A percentile compares a stretch with the other conserved stretches of the same genome.
phyloP scores from a whole-genome alignment of 345 rosid species.

The Eucalyptus paniculata region DNA sequence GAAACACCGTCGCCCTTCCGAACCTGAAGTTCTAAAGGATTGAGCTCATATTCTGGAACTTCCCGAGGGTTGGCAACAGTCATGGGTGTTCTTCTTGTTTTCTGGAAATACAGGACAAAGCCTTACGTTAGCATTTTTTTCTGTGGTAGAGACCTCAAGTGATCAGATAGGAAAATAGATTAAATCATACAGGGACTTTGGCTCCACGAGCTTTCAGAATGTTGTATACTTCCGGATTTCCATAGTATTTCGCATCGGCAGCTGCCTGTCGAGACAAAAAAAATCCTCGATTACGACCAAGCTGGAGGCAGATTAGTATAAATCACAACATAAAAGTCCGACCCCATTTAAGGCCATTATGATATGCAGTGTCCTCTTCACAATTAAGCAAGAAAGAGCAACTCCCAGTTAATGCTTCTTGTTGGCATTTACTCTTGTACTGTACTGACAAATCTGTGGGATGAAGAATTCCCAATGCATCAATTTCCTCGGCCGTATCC shows the following conservation, averaged over 20 bases:
- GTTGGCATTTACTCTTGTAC: not conserved
- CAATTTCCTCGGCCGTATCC: not conserved
- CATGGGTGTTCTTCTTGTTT: conserved; percentile 95
- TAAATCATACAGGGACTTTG: conserved; percentile 49
- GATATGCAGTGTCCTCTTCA: not conserved
- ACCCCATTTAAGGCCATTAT: not conserved
- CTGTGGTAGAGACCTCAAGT: not conserved
- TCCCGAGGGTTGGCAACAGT: conserved; percentile 78
- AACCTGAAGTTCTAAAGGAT: conserved; percentile 86
- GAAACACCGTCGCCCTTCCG: conserved; percentile 77
- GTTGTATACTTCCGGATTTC: conserved; percentile 66
- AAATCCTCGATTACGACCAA: not conserved
- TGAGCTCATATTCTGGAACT: conserved; percentile 94
- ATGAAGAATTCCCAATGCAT: not conserved
- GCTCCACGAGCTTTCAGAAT: conserved; percentile 92
- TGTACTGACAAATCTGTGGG: not conserved
- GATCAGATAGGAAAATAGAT: not conserved
- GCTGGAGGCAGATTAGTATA: not conserved
- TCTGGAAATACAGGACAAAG: conserved; percentile 25
- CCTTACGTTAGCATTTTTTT: not conserved
- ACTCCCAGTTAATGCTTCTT: not conserved
- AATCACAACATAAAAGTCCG: not conserved
- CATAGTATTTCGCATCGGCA: conserved; percentile 87
- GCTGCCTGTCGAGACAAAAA: conserved; percentile 47
- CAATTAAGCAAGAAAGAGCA: not conserved